Conservation (phyloP, 176 grass and related monocot species). For the Cymbopogon citratus region DNA sequence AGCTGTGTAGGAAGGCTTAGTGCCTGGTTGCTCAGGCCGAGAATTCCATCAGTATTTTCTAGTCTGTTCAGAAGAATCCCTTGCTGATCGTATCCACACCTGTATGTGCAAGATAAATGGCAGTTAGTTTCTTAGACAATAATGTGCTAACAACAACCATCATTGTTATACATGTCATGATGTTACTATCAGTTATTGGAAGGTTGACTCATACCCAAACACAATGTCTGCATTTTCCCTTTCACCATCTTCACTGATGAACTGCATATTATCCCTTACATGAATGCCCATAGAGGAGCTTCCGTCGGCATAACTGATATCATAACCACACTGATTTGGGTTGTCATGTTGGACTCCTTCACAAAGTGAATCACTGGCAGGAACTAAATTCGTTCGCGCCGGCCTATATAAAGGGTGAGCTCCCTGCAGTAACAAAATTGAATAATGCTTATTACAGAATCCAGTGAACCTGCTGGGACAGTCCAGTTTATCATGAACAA, state of each 20-base stretch:
- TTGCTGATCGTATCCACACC: constrained; percentile 91
- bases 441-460: background rate
- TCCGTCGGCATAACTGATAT: constrained; percentile 60
- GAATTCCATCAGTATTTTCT: constrained; percentile 63
- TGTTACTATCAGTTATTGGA: background rate
- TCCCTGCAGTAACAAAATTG: constrained; percentile 49
- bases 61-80: constrained; percentile 53
- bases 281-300: constrained; percentile 69
- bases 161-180: background rate
- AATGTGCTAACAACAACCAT: background rate
- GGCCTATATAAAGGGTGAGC: constrained; percentile 77
- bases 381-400: constrained; percentile 34
- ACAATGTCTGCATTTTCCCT: constrained; percentile 51
- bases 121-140: background rate
- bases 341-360: constrained; percentile 46
- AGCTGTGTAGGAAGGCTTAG: constrained; percentile 78
- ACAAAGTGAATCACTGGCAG: constrained; percentile 45
- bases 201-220: constrained; percentile 59
- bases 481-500: background rate
- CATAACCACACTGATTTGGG: constrained; percentile 86
- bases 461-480: background rate
- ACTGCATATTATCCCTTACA: constrained; percentile 62
- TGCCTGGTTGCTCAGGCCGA: constrained; percentile 58
- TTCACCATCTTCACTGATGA: constrained; percentile 41
- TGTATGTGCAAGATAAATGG: constrained; percentile 21